These are phyloP conservation scores for Saccharum spontaneum DNA, from an alignment of 176 grass and related monocot genomes.

Conservation along the genomic window DNA sequence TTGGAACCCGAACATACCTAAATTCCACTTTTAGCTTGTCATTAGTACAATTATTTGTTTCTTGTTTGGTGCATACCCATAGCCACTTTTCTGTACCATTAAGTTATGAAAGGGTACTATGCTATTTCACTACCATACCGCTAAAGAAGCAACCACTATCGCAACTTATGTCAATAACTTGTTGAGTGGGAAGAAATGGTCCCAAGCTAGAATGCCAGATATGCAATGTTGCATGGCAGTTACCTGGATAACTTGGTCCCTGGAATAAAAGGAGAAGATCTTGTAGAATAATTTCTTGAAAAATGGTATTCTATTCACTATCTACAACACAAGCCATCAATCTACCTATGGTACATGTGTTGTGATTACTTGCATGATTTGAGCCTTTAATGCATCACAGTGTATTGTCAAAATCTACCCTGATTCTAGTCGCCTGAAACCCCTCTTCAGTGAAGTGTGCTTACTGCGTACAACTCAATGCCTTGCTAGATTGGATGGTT, in stretches of 20 bases:
- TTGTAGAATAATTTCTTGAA: neutral
- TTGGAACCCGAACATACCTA: neutral
- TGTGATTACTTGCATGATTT: neutral
- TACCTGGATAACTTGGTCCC: neutral
- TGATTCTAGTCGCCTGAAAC: neutral
- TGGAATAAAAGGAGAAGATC: neutral
- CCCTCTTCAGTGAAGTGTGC: neutral
- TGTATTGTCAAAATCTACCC: neutral
- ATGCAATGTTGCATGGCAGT: neutral
- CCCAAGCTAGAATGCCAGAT: constrained; percentile 14
- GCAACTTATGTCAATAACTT: neutral
- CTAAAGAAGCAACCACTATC: neutral
- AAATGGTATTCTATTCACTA: neutral
- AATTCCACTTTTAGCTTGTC: neutral
- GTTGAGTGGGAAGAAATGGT: neutral
- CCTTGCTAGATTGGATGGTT: neutral
- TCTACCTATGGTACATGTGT: neutral
- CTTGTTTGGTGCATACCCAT: neutral
- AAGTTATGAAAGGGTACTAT: constrained; percentile 25
- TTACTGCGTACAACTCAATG: neutral
- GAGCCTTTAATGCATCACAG: neutral
- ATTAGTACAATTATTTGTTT: neutral
- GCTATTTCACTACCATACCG: neutral
- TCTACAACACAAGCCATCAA: neutral
- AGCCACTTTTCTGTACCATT: neutral